phyloP scores from a whole-genome alignment of 257 asterid species.

The Capsicum pubescens region DNA sequence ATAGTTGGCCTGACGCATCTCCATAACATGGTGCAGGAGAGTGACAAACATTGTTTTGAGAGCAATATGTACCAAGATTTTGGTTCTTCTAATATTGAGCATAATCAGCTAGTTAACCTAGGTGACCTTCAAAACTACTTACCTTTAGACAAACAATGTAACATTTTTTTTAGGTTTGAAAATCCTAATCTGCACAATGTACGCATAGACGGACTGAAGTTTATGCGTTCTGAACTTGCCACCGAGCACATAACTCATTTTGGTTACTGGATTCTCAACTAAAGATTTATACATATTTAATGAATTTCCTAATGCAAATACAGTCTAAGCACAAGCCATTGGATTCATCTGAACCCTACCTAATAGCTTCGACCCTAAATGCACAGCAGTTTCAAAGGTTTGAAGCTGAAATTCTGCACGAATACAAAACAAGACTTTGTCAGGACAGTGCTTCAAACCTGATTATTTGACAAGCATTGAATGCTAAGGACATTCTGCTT shows the following conservation, averaged over 20 bases:
- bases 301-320: not conserved
- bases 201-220: not conserved
- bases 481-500: not conserved
- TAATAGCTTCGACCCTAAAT: not conserved
- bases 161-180: not conserved
- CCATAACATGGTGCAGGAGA: not conserved
- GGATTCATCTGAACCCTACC: not conserved
- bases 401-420: conserved; percentile 18
- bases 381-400: not conserved
- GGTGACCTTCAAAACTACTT: not conserved
- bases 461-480: conserved; percentile 4
- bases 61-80: not conserved
- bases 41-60: not conserved
- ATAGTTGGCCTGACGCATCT: conserved; percentile 3
- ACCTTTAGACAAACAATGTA: not conserved
- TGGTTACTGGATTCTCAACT: not conserved
- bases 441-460: conserved; percentile 23
- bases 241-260: not conserved
- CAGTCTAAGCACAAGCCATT: not conserved
- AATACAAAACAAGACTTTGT: not conserved
- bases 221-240: conserved; percentile 14
- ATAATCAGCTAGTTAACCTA: not conserved
- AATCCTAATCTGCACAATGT: not conserved
- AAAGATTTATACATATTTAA: not conserved
- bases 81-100: conserved; percentile 6